Base-by-base conservation (phyloP, 164 flowering plant genomes). In the Umbilicus rupestris region DNA sequence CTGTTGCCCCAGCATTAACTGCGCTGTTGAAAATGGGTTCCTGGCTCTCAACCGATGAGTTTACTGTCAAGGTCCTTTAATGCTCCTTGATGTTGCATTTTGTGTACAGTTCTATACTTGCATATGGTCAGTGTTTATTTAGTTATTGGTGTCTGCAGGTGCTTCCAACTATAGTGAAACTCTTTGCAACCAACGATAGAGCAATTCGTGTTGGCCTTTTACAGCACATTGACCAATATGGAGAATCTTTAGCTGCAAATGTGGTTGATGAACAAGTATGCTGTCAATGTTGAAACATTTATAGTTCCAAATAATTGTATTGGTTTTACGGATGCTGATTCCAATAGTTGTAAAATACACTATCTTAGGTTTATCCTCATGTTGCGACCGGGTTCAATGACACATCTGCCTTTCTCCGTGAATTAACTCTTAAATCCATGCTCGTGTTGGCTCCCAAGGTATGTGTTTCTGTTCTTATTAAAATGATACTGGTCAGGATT, bases 391-490 rank as follows among this genome's bases (percentile, higher is more conserved):
- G 99, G 46, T 92, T 95, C 68, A 80, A 92, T 26, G 99, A 95
- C 73, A 82, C 97, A 65, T 89, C 97, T 55, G 94, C 97, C 67
- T 86, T 87, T 76, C 91, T 95, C 42, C 85, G 99, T 52, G 97
- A 95, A 71, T 75, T 95, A 80, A 95, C 99, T 39, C 94, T 95
- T 3, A 95, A 92, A 69, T 90, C 99, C 24, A 88, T 95, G 92
- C 97, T 95, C 68, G 79, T 92, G 63, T 78, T 95, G 72, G 97
- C 97, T 60, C 97, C 99, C 12, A 95, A 95, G 96, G 99, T 95
- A 78, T 70, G 73, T 49, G 29, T 59, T 63, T 22, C 37, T 8
- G 35, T 33, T 47, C 3, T 31, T 58, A 7, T 30, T 31, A 3
- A 12, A 11, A 52, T 15, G 44, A 19, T 30, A 9, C 39, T 24